Percentiles rank a stretch among this genome's conserved stretches.
These are phyloP conservation scores for Babesia ovis DNA, from an alignment of 169 alveolate genomes.

Conservation along the genomic window DNA sequence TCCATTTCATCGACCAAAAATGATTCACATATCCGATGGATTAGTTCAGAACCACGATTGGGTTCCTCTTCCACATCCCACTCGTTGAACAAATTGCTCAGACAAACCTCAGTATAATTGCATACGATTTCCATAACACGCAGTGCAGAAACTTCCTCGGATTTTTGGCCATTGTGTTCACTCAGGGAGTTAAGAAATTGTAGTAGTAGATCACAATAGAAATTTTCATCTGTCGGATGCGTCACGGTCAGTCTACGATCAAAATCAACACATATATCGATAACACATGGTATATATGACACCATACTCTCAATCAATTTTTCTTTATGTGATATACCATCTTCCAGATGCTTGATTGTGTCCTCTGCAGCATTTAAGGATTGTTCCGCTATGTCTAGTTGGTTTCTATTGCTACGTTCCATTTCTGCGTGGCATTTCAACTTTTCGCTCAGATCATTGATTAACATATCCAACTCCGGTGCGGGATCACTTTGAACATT, in stretches of 20 bases:
- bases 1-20: not conserved
- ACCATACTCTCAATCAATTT: not conserved
- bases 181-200: not conserved
- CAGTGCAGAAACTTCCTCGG: not conserved
- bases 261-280: not conserved
- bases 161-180: not conserved
- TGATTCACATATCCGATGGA: not conserved
- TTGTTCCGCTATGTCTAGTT: not conserved
- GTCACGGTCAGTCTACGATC: not conserved
- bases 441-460: conserved; percentile 8
- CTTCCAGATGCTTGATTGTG: not conserved
- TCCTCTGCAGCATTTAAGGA: not conserved
- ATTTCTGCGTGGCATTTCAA: not conserved
- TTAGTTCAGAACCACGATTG: conserved; percentile 4
- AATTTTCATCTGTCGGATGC: not conserved
- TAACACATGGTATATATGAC: not conserved
- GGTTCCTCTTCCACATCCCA: conserved; percentile 14
- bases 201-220: not conserved
- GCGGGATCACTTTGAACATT: not conserved
- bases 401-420: not conserved
- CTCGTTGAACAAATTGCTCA: not conserved
- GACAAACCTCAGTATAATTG: not conserved
- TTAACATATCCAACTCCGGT: conserved; percentile 2
- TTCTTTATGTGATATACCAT: not conserved
- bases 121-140: not conserved